Percentiles rank a stretch among this genome's conserved stretches.
These are phyloP conservation scores for Boletus sp. DNA, from an alignment of 768 basidiomycete genomes.

Conservation along the genomic window DNA sequence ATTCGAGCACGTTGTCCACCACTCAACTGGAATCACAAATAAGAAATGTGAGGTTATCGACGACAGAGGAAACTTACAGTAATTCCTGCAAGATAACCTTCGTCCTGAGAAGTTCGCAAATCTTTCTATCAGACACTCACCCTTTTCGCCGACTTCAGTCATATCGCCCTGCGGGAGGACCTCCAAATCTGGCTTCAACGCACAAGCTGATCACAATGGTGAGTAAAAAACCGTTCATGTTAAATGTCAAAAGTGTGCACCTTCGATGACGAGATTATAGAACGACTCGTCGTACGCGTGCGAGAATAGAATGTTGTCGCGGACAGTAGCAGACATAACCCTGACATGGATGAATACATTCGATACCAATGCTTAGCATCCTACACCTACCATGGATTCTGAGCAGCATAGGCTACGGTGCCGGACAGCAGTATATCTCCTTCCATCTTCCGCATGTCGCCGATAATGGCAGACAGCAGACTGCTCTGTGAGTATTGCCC, in stretches of 20 bases:
- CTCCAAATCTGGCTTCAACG: conserved; percentile 75
- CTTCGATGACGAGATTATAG: conserved; percentile 80
- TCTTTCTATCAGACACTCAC: conserved; percentile 31
- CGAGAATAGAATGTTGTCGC: conserved; percentile 91
- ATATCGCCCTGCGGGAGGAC: conserved; percentile 79
- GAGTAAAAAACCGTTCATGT: not conserved
- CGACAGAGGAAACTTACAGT: conserved; percentile 43
- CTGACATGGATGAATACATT: conserved; percentile 32
- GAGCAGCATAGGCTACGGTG: conserved; percentile 77
- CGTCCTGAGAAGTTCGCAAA: not conserved
- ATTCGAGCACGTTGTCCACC: conserved; percentile 86
- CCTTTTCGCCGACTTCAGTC: conserved; percentile 86
- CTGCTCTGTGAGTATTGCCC: conserved; percentile 48
- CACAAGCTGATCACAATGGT: conserved; percentile 58
- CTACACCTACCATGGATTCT: conserved; percentile 72
- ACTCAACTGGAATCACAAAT: conserved; percentile 48
- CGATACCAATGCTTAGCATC: not conserved
- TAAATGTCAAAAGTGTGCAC: conserved; percentile 30
- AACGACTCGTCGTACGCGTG: conserved; percentile 85
- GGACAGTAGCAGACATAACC: conserved; percentile 83
- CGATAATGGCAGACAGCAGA: conserved; percentile 76
- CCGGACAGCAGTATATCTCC: conserved; percentile 73
- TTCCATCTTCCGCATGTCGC: conserved; percentile 78
- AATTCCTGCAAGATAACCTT: conserved; percentile 39
- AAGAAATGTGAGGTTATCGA: conserved; percentile 12